A percentile compares a stretch with the other conserved stretches of the same genome.
Conservation (phyloP, 345 rosid genomes). For the Salix purpurea region DNA sequence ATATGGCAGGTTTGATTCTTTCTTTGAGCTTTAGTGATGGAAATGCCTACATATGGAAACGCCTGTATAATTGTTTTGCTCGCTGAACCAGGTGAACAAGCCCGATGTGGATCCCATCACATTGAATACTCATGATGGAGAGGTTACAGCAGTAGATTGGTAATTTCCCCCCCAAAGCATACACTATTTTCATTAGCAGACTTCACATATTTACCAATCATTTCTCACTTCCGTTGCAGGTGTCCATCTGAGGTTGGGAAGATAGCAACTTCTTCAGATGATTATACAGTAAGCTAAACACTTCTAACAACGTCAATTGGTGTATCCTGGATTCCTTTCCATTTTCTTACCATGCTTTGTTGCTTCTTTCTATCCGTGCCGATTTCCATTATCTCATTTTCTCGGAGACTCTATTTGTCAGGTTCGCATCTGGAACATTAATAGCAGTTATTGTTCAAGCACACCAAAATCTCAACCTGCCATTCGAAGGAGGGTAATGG, state of each 20-base stretch:
- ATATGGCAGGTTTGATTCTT: conserved; percentile 73
- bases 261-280: conserved; percentile 81
- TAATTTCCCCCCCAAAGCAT: conserved; percentile 22
- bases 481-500: conserved; percentile 66
- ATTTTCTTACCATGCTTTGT: background rate
- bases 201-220: background rate
- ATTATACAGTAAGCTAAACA: conserved; percentile 53
- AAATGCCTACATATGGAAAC: background rate
- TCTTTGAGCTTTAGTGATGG: background rate
- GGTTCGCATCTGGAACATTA: conserved; percentile 66
- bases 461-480: conserved; percentile 38
- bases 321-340: background rate
- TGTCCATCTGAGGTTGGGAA: conserved; percentile 55
- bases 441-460: conserved; percentile 37
- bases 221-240: conserved; percentile 38
- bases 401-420: background rate
- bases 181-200: background rate
- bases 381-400: background rate
- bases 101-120: conserved; percentile 55
- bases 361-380: background rate
- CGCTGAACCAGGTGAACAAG: conserved; percentile 55
- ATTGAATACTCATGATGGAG: conserved; percentile 65
- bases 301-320: background rate
- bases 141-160: conserved; percentile 94
- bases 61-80: conserved; percentile 6